Base-by-base conservation (phyloP, 129 eudicot species). In the Flaveria bidentis region DNA sequence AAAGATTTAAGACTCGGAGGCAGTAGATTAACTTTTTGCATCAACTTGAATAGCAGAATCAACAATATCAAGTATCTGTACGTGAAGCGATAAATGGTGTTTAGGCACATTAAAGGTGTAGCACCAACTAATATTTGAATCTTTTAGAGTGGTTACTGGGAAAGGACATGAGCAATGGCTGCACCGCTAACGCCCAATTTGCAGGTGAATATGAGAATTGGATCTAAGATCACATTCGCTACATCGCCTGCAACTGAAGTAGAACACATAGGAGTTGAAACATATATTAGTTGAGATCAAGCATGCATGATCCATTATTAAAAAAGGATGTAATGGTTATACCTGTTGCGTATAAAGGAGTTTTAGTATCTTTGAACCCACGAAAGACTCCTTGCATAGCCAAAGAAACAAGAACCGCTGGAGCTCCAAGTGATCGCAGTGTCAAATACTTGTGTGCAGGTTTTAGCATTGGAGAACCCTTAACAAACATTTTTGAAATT, bases 91-190 rank as follows among this genome's bases (percentile, higher is more conserved):
- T 73, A 73, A 51, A 56, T 2, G 16, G 67, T 57, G 77, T 56
- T 73, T 73, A 73, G 9, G 67, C 30, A 36, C 52, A 33, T 5
- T 14, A 33, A 52, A 14, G 47, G 47, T 64, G 13, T 56, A 56
- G 30, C 63, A 56, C 30, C 30, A 20, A 9, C 14, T 33, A 71
- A 71, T 41, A 6, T 18, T 11, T 13, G 6, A 23, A 11, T 45
- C 36, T 45, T 2, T 14, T 12, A 73, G 67, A 55, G 4, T 14
- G 33, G 8, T 60, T 75, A 88, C 96, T 90, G 96, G 53, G 96
- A 90, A 47, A 90, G 80, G 67, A 90, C 96, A 71, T 90, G 96
- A 67, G 96, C 88, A 75, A 90, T 88, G 81, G 96, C 91, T 44
- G 96, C 93, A 72, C 96, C 96, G 30, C 88, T 50, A 30, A 90